Evolutionary conservation across 2,329 filamentous ascomycete genomes (phyloP), one percentile per base, ranked within the genome.

Genomic region (Aspergillus neoniger): DNA sequence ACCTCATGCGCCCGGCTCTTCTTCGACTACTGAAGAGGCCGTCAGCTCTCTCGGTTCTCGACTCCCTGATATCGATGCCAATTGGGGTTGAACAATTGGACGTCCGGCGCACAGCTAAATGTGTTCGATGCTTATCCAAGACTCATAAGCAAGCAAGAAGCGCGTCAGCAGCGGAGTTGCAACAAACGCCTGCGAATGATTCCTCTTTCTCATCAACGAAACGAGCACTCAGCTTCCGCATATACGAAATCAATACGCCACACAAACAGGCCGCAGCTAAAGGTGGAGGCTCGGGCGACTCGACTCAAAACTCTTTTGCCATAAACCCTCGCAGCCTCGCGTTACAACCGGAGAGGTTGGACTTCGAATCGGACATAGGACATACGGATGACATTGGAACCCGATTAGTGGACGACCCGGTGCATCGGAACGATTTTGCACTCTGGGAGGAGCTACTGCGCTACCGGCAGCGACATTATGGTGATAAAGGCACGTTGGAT

Each of bases 401-500:
- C 21, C 76, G 76, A 44, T 64, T 81, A 30, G 68, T 80, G 30
- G 77, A 81, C 55, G 60, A 69, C 38, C 66, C 72, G 4, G 62
- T 55, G 5, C 61, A 69, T 60, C 67, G 66, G 23, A 61, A 72
- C 44, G 72, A 81, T 63, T 74, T 80, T 56, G 66, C 71, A n/a
- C 69, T 81, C 14, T 82, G 80, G 80, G 74, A 75, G 43, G 74
- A 80, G 47, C 65, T 82, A 25, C 69, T 82, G n/a, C 68, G 72
- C 10, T 79, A 78, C 62, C 74, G 77, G 25, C 76, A 77, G 61
- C 76, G 78, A 2, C 74, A 75, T 57, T 75, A 80, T 64, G 80
- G 79, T 10, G 71, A 77, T 25, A 64, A 74, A 50, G 80, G 80
- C 5, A 77, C 76, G 15, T 62, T 76, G 32, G 70, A 73, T 44